Base-by-base conservation (phyloP, 768 basidiomycete species). In the Psilocybe cyanescens region DNA sequence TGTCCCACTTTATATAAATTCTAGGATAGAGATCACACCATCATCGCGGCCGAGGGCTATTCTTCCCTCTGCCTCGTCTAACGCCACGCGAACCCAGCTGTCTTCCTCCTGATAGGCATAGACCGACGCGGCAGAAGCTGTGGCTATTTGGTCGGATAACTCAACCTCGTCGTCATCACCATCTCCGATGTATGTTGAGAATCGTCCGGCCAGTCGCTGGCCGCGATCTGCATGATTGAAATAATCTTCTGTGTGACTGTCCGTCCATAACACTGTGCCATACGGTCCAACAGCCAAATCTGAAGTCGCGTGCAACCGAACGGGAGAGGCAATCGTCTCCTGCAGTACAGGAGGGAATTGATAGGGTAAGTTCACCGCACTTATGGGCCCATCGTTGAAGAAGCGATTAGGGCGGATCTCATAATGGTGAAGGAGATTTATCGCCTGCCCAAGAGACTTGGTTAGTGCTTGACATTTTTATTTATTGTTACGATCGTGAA, bases 251-350 rank as follows among this genome's bases (percentile, higher is more conserved):
- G 84, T 83, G 52, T 88, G 84, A 51, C 77, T 85, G 65, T 91
- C 90, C 35, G 89, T 74, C 85, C 88, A 91, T 14, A 91, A 64
- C 4, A 83, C 84, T 4, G 86, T 89, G 3, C 89, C 89, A 65
- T 83, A 80, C 3, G 71, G 73, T 0, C 88, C 88, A 17, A 91
- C 65, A 0, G 76, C 75, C 73, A 86, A 79, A 51, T 86, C 78
- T 30, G 83, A 83, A 24, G 76, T 79, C 1, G 83, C 76, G 63
- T 87, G 86, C 33, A 89, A 70, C 12, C 86, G 83, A 12, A 89
- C 73, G 3, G 89, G 87, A 2, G 86, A 83, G 1, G 75, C 78
- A 55, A 87, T 78, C 9, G 77, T 76, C 37, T 80, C 79, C 9
- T 71, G 65, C 6, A 73, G 57, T 0, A 76, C 70, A 0, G 76